These are phyloP conservation scores for Rhynchosporium graminicola DNA, from an alignment of 2,329 filamentous ascomycete genomes.

Conservation along the genomic window DNA sequence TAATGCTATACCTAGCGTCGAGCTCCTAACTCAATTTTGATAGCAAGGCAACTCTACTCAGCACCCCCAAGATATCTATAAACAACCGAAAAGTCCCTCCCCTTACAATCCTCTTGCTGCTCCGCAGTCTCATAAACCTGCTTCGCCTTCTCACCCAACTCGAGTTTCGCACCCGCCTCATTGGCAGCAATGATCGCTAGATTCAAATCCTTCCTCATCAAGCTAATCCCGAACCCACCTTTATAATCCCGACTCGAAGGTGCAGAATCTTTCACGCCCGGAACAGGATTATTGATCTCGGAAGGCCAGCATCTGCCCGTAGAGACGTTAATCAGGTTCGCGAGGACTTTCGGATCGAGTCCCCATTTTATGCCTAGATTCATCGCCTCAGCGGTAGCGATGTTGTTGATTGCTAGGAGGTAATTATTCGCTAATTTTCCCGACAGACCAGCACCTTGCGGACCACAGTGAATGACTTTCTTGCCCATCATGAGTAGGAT, in stretches of 20 bases:
- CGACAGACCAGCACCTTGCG: slow-evolving; percentile 80
- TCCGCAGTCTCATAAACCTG: slow-evolving; percentile 70
- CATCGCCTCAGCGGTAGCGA: slow-evolving; percentile 58
- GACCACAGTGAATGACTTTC: slow-evolving; percentile 81
- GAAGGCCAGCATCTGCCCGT: slow-evolving; percentile 96
- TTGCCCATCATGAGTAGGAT: slow-evolving; percentile 82
- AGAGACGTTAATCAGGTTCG: slow-evolving; percentile 86
- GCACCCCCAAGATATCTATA: slow-evolving; percentile 64
- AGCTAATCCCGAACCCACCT: slow-evolving; percentile 73
- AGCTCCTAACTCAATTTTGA: too few species aligned
- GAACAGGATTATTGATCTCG: slow-evolving; percentile 93
- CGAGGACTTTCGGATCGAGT: slow-evolving; percentile 62
- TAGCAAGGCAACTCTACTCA: slow-evolving; percentile 16
- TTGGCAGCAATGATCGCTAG: slow-evolving; percentile 72
- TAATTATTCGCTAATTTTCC: slow-evolving; percentile 98
- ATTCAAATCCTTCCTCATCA: slow-evolving; percentile 80
- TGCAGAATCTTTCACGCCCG: slow-evolving; percentile 74
- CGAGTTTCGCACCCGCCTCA: slow-evolving; percentile 66
- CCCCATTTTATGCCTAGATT: slow-evolving; percentile 58
- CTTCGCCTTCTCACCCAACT: slow-evolving; percentile 62
- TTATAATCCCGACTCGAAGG: slow-evolving; percentile 76
- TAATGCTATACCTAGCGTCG: too few species aligned
- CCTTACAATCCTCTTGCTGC: slow-evolving; percentile 59
- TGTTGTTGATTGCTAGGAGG: slow-evolving; percentile 90
- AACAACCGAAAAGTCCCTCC: slow-evolving; percentile 79